phyloP scores from a whole-genome alignment of 352 stramenopile species.

The Phytophthora meadii region DNA sequence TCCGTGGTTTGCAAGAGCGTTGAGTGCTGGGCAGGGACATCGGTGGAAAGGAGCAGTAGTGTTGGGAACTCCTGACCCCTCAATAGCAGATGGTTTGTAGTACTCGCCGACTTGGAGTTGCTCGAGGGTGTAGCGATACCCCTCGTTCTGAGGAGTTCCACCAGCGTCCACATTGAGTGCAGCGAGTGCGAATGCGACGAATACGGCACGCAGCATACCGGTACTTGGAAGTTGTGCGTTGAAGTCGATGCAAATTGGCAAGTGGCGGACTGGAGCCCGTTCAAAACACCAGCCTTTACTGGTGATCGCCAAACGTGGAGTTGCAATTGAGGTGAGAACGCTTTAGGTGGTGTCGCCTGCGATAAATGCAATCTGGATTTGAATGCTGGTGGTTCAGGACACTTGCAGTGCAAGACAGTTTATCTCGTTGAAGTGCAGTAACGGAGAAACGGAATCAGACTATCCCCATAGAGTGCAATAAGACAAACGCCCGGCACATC shows the following conservation, averaged over 20 bases:
- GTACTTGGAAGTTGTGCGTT: neutral
- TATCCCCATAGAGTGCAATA: constrained; percentile 9
- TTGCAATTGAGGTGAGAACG: neutral
- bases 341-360: constrained; percentile 1
- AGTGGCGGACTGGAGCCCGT: neutral
- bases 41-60: constrained; percentile 35
- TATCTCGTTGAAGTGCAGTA: constrained; percentile 13
- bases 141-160: constrained; percentile 3
- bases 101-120: constrained; percentile 34
- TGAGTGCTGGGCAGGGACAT: constrained; percentile 56
- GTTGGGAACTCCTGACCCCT: constrained; percentile 35
- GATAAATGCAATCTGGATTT: constrained; percentile 6
- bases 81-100: constrained; percentile 30
- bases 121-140: constrained; percentile 10
- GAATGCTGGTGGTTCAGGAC: constrained; percentile 23
- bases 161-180: neutral
- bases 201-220: constrained; percentile 6
- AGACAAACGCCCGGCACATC: constrained; percentile 3
- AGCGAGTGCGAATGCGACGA: constrained; percentile 9
- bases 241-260: constrained; percentile 14
- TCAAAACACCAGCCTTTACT: neutral
- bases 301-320: constrained; percentile 7
- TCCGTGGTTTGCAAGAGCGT: constrained; percentile 59
- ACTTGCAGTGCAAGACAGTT: constrained; percentile 3
- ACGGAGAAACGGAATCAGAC: neutral